A percentile compares a stretch with the other conserved stretches of the same genome.
phyloP scores from a whole-genome alignment of 2,329 filamentous ascomycete species.

The Aspergillus viridinutans region DNA sequence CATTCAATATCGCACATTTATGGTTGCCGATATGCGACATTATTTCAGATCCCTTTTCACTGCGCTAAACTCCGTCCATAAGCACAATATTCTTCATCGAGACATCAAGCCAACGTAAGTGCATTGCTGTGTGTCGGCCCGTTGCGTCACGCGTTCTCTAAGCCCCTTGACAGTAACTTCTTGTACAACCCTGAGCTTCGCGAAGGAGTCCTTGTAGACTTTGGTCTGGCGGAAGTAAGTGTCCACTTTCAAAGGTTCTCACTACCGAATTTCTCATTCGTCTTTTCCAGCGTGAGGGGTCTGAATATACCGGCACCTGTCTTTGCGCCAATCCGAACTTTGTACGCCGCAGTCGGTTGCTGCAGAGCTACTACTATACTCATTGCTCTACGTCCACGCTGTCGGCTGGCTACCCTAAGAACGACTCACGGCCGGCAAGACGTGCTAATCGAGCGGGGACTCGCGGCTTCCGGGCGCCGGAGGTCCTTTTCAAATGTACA shows the following conservation, averaged over 20 bases:
- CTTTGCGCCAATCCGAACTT: conserved; percentile 66
- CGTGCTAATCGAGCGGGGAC: conserved; percentile 94
- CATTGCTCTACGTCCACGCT: conserved; percentile 39
- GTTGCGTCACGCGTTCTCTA: not conserved
- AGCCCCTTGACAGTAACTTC: conserved; percentile 60
- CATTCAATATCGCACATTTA: conserved; percentile 84
- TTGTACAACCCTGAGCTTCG: conserved; percentile 74
- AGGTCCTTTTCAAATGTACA: conserved; percentile 95
- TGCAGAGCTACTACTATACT: conserved; percentile 57
- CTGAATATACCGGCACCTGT: conserved; percentile 52
- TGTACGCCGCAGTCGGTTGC: conserved; percentile 57
- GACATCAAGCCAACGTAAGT: conserved; percentile 86
- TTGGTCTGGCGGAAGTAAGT: conserved; percentile 79
- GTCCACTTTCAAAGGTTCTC: not conserved
- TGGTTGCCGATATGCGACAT: conserved; percentile 75
- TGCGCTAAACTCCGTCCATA: conserved; percentile 78
- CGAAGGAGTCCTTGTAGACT: conserved; percentile 93
- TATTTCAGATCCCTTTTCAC: conserved; percentile 88
- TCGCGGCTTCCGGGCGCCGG: conserved; percentile 89
- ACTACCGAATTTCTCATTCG: not conserved
- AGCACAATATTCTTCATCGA: conserved; percentile 79
- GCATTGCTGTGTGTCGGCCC: not conserved
- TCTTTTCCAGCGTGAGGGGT: conserved; percentile 51
- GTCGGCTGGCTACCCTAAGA: conserved; percentile 75
- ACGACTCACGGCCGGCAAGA: conserved; percentile 79